Evolutionary conservation across 805 yeast species (phyloP).

Genomic region (Naumovozyma baii): DNA sequence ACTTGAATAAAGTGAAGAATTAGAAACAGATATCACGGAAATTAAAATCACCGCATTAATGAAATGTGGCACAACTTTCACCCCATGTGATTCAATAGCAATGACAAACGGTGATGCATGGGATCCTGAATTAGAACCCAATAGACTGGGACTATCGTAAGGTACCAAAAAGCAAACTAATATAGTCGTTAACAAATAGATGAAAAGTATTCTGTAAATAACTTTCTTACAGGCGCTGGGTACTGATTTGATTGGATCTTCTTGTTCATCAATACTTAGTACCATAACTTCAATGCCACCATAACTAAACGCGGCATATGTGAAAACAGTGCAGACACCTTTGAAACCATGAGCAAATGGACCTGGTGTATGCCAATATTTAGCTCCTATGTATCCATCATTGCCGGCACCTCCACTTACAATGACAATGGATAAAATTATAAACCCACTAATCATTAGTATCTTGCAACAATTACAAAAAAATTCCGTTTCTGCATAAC

Average conservation of each 20-base stretch:
- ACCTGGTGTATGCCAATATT: constrained; percentile 45
- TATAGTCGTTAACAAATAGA: constrained; percentile 45
- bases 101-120: constrained; percentile 45
- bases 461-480: constrained; percentile 37
- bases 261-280: constrained; percentile 62
- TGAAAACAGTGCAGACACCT: constrained; percentile 54
- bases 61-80: constrained; percentile 36
- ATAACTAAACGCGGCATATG: constrained; percentile 65
- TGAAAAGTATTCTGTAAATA: constrained; percentile 46
- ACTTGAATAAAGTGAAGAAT: constrained; percentile 50
- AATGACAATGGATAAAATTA: constrained; percentile 41
- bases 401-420: constrained; percentile 39
- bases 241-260: constrained; percentile 40
- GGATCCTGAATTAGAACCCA: constrained; percentile 37
- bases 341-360: constrained; percentile 46
- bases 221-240: constrained; percentile 54
- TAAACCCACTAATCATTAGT: constrained; percentile 37
- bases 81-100: constrained; percentile 38
- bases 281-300: constrained; percentile 63
- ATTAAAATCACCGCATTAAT: constrained; percentile 52
- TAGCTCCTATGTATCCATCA: constrained; percentile 35
- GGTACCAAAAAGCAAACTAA: constrained; percentile 68
- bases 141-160: constrained; percentile 37
- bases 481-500: constrained; percentile 49
- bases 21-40: constrained; percentile 52